phyloP scores from a whole-genome alignment of 1,284 basidiomycete species.

The Naganishia sp. region DNA sequence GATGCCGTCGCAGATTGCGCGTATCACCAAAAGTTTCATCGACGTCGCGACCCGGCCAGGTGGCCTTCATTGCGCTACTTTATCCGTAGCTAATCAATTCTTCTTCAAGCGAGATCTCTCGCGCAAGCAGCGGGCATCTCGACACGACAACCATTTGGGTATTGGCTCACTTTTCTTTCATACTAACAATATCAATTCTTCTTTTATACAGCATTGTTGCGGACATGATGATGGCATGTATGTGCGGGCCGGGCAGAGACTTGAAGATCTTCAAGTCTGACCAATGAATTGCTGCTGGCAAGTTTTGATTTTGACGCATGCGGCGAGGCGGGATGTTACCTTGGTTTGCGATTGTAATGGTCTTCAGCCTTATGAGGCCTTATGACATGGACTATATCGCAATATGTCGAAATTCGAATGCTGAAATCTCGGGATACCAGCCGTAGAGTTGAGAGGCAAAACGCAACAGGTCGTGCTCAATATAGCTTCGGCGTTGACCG shows the following conservation, averaged over 20 bases:
- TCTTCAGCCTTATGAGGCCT: neutral
- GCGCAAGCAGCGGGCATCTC: too few relatives aligned
- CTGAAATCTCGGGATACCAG: too few relatives aligned
- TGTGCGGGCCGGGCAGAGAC: neutral
- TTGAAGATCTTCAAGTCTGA: too few relatives aligned
- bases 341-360: neutral
- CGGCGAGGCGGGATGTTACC: neutral
- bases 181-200: conserved; percentile 16
- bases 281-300: too few relatives aligned
- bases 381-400: neutral
- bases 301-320: neutral
- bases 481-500: too few relatives aligned
- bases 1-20: too few relatives aligned
- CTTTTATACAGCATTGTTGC: neutral
- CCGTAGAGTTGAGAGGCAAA: neutral
- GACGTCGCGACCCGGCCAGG: neutral
- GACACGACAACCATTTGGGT: conserved; percentile 74
- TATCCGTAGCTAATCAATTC: neutral
- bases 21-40: too few relatives aligned
- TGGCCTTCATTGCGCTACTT: neutral
- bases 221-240: neutral
- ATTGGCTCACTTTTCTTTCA: conserved; percentile 59
- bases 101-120: too few relatives aligned
- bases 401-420: neutral
- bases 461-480: neutral